These are phyloP conservation scores for Sherardia arvensis DNA, from an alignment of 257 asterid species.

Conservation along the genomic window DNA sequence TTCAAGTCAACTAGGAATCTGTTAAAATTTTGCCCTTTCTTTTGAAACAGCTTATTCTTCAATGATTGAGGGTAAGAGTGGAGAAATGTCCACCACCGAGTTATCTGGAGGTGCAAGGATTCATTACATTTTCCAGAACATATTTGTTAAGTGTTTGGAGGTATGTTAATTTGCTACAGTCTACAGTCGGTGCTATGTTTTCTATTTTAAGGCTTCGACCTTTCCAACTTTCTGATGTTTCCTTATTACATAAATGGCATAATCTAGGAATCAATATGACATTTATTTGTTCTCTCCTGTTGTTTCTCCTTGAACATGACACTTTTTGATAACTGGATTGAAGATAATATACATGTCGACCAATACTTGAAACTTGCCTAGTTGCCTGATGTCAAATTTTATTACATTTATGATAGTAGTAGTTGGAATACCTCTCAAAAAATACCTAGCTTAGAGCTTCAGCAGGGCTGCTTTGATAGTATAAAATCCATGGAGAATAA, in stretches of 20 bases:
- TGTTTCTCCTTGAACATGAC: background rate
- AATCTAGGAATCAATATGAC: background rate
- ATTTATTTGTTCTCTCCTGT: background rate
- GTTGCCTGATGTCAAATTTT: background rate
- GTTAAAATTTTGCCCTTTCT: background rate
- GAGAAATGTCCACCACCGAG: slow-evolving; percentile 88
- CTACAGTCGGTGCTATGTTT: no score
- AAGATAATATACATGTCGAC: background rate
- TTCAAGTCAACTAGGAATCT: background rate
- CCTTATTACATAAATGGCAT: background rate
- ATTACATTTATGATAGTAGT: background rate
- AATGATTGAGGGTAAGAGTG: slow-evolving; percentile 87
- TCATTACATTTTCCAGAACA: slow-evolving; percentile 87
- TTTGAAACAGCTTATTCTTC: slow-evolving; percentile 83
- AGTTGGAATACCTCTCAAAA: background rate
- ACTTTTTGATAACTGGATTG: background rate
- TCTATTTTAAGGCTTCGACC: background rate
- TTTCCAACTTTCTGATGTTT: background rate
- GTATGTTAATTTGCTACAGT: slow-evolving; percentile 20
- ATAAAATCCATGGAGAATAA: background rate
- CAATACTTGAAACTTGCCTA: background rate
- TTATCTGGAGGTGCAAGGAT: slow-evolving; percentile 97
- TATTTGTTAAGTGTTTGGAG: slow-evolving; percentile 88
- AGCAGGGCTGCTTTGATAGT: background rate
- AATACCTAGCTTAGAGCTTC: background rate